A percentile compares a stretch with the other conserved stretches of the same genome.
Evolutionary conservation across 352 stramenopile species (phyloP).

Genomic region (Globisporangium takayamanum): DNA sequence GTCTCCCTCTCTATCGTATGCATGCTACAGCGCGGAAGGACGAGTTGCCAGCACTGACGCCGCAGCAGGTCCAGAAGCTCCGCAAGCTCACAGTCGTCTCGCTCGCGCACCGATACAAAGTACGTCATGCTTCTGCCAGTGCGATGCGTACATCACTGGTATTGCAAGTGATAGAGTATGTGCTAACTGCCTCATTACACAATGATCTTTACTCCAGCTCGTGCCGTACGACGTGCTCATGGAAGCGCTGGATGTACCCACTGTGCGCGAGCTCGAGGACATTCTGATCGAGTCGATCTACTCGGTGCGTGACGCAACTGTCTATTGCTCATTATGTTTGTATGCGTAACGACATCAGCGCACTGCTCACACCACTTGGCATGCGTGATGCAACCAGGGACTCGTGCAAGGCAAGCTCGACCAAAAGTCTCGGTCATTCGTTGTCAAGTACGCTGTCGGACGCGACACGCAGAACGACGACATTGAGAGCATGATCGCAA

Average conservation of each 20-base stretch:
- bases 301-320: conserved; percentile 38
- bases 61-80: conserved; percentile 77
- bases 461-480: conserved; percentile 81
- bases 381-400: conserved; percentile 29
- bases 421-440: conserved; percentile 73
- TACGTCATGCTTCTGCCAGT: conserved; percentile 12
- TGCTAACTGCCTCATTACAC: not conserved
- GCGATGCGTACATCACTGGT: not conserved
- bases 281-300: conserved; percentile 93
- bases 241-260: conserved; percentile 65
- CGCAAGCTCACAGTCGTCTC: conserved; percentile 86
- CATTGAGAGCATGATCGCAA: conserved; percentile 86
- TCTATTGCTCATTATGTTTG: not conserved
- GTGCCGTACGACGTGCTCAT: conserved; percentile 81
- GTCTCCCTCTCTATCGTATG: not conserved
- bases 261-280: conserved; percentile 88
- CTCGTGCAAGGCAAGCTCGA: conserved; percentile 89
- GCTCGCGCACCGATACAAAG: conserved; percentile 78
- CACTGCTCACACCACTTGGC: not conserved
- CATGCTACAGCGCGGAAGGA: conserved; percentile 39
- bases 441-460: conserved; percentile 87
- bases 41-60: conserved; percentile 57
- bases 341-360: not conserved
- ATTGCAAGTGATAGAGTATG: not conserved
- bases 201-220: conserved; percentile 26